Conservation (phyloP, 2,329 filamentous ascomycete species). For the Phaeophleospora eucalypticola region DNA sequence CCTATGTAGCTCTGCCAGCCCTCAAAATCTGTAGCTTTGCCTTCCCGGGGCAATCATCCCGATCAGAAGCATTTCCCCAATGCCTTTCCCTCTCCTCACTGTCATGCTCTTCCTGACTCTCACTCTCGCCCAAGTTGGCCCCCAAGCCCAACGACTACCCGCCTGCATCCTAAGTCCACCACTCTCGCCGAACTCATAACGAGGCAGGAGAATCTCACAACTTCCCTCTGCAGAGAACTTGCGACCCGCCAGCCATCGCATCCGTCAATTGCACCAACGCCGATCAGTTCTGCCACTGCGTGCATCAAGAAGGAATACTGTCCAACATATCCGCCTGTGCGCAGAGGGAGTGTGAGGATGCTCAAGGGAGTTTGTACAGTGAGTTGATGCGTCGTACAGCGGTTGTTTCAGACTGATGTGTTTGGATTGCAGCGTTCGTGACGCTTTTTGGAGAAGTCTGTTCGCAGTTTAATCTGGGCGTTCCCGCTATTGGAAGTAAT, state of each 20-base stretch:
- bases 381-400: too few species aligned
- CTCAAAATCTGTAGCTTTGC: too few species aligned
- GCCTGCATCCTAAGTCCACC: slow-evolving; percentile 15
- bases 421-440: slow-evolving; percentile 12
- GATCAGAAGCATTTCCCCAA: background rate
- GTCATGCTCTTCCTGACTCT: background rate
- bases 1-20: too few species aligned
- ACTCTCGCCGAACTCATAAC: background rate
- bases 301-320: slow-evolving; percentile 18
- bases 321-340: slow-evolving; percentile 20
- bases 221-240: too few species aligned
- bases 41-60: too few species aligned
- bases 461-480: slow-evolving; percentile 19
- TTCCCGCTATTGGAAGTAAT: slow-evolving; percentile 18
- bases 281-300: slow-evolving; percentile 23
- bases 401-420: slow-evolving; percentile 3
- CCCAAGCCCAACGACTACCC: slow-evolving; percentile 16
- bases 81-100: slow-evolving; percentile 17
- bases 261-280: slow-evolving; percentile 23
- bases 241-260: slow-evolving; percentile 21
- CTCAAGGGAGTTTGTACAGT: slow-evolving; percentile 18
- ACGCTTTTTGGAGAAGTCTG: slow-evolving; percentile 21
- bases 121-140: slow-evolving; percentile 15
- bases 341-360: slow-evolving; percentile 12
- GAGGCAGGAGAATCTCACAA: too few species aligned